A percentile compares a stretch with the other conserved stretches of the same genome.
Evolutionary conservation across 306 rosid genomes (phyloP).

Genomic region (Corylus heterophylla): DNA sequence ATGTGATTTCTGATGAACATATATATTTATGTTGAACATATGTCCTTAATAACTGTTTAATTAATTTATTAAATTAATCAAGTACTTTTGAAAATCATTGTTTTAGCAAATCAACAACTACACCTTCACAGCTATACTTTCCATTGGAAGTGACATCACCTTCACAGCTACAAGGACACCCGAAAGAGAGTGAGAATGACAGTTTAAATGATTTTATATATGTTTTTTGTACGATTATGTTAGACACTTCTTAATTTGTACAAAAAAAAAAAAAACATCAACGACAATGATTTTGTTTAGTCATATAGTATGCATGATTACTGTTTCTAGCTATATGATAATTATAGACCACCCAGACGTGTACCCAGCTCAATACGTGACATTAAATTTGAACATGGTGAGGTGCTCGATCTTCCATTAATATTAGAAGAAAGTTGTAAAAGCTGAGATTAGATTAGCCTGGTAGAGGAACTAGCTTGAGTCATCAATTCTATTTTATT

Average conservation of each 20-base stretch:
- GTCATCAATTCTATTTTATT: too few species aligned
- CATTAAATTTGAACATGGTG: too few species aligned
- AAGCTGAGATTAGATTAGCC: too few species aligned
- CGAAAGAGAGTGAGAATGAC: conserved; percentile 17
- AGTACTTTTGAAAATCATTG: conserved; percentile 20
- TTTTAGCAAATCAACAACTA: conserved; percentile 29
- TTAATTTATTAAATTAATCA: background rate
- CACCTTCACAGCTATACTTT: conserved; percentile 27
- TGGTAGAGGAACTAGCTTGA: too few species aligned
- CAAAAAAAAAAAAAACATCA: background rate
- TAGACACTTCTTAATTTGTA: background rate
- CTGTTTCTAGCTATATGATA: background rate
- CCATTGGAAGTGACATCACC: conserved; percentile 32
- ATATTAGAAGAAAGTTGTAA: too few species aligned
- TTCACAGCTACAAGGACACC: conserved; percentile 9
- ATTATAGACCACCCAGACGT: background rate
- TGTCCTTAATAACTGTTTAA: background rate
- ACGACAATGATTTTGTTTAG: background rate
- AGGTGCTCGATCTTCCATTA: too few species aligned
- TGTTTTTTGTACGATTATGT: background rate
- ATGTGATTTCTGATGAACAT: background rate
- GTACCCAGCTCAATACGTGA: too few species aligned
- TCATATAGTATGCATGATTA: background rate
- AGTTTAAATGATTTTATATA: background rate
- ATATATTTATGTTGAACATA: background rate